Evolutionary conservation across 306 rosid genomes (phyloP).

Genomic region (Geum urbanum): DNA sequence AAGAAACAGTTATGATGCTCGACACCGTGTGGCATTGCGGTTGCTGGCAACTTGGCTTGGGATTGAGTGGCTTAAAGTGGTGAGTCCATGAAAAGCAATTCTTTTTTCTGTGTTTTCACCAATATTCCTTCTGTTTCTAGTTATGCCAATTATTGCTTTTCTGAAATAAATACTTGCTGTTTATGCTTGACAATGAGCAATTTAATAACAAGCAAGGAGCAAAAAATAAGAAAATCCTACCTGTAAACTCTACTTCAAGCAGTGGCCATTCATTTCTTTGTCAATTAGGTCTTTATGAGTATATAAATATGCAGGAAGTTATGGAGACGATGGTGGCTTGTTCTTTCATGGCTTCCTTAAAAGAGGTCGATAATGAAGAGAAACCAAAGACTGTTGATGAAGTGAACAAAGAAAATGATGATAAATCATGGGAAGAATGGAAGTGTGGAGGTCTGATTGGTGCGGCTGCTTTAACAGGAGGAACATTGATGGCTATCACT

Average conservation of each 20-base stretch:
- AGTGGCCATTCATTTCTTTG: neutral
- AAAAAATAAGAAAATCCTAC: neutral
- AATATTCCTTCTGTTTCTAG: neutral
- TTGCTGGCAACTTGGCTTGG: slow-evolving; percentile 31
- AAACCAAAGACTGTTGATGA: neutral
- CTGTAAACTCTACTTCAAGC: neutral
- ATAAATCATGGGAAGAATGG: slow-evolving; percentile 15
- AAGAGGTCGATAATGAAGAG: slow-evolving; percentile 7
- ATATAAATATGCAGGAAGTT: slow-evolving; percentile 20
- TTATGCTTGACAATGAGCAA: neutral
- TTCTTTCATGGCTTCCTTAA: slow-evolving; percentile 21
- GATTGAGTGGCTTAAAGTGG: slow-evolving; percentile 28
- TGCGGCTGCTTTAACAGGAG: slow-evolving; percentile 33
- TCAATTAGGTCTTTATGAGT: neutral
- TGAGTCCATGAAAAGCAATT: neutral
- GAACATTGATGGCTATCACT: slow-evolving; percentile 26
- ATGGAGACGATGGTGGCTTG: slow-evolving; percentile 30
- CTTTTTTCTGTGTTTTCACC: neutral
- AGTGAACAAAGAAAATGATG: slow-evolving; percentile 3
- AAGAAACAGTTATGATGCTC: slow-evolving; percentile 30
- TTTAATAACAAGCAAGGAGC: neutral
- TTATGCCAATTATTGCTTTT: neutral
- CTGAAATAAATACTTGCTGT: neutral
- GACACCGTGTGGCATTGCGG: slow-evolving; percentile 28
- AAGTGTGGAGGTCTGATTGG: slow-evolving; percentile 29